phyloP scores from a whole-genome alignment of 1,139 yeast genomes.

The Diutina neorugosa region DNA sequence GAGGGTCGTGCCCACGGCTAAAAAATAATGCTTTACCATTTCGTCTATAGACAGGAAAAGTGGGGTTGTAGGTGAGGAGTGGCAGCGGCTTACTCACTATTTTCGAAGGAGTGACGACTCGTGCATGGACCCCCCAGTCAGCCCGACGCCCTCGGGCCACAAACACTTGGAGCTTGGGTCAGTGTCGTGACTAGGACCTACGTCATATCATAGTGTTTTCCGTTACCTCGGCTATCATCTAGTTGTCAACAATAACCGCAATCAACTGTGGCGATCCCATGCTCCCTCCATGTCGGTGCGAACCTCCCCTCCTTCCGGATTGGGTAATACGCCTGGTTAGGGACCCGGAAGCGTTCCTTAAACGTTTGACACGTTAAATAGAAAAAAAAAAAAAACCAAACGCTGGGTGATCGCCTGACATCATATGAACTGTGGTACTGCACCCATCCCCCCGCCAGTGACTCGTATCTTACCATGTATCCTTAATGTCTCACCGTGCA shows the following conservation, averaged over 20 bases:
- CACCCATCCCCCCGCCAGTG: background rate
- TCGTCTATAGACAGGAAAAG: background rate
- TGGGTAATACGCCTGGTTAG: background rate
- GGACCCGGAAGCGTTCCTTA: background rate
- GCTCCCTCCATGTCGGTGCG: background rate
- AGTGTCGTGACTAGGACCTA: too few species aligned
- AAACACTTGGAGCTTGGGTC: too few species aligned
- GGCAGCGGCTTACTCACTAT: background rate
- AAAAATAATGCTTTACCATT: background rate
- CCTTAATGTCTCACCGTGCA: background rate
- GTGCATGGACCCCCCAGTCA: background rate
- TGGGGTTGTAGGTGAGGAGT: background rate
- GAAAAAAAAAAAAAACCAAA: background rate
- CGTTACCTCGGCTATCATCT: too few species aligned
- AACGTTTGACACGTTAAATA: background rate
- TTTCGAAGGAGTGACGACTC: background rate
- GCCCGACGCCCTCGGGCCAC: too few species aligned
- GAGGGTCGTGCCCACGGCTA: background rate
- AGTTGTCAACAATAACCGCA: too few species aligned
- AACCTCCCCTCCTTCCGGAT: background rate
- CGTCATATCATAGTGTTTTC: too few species aligned
- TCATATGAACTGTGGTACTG: background rate
- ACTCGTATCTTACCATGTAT: background rate
- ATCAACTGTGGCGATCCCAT: background rate
- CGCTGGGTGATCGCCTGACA: background rate